phyloP scores from a whole-genome alignment of 805 yeast species.

The Ogataea haglerorum region DNA sequence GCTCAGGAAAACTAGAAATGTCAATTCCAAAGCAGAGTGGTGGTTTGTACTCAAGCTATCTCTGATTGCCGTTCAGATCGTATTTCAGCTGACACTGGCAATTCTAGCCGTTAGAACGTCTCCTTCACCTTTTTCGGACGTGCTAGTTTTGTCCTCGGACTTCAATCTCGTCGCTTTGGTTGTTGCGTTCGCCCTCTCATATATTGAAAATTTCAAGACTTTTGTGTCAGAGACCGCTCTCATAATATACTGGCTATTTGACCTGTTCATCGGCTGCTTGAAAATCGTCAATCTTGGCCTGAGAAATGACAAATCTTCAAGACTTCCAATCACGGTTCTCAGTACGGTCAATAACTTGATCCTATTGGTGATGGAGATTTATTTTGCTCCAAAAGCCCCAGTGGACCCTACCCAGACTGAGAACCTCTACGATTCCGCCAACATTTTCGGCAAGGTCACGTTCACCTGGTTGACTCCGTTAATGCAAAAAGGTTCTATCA shows the following conservation, averaged over 20 bases:
- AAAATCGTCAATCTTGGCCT: constrained; percentile 41
- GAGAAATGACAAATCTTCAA: constrained; percentile 33
- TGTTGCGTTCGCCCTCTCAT: constrained; percentile 57
- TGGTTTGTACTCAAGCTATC: constrained; percentile 41
- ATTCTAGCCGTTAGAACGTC: constrained; percentile 11
- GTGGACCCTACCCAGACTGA: constrained; percentile 34
- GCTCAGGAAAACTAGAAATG: constrained; percentile 34
- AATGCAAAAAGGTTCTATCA: constrained; percentile 49
- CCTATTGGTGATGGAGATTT: constrained; percentile 43
- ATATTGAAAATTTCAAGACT: constrained; percentile 66
- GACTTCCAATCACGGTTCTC: constrained; percentile 27
- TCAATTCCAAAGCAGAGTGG: constrained; percentile 33
- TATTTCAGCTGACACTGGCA: constrained; percentile 31
- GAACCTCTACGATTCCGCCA: constrained; percentile 45
- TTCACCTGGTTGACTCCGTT: constrained; percentile 60
- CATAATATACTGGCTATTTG: constrained; percentile 72
- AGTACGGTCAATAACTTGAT: constrained; percentile 37
- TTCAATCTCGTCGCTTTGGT: constrained; percentile 40
- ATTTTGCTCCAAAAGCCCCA: constrained; percentile 35
- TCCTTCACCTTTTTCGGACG: constrained; percentile 24
- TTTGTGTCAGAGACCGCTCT: constrained; percentile 64
- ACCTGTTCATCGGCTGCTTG: constrained; percentile 44
- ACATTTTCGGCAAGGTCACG: constrained; percentile 49
- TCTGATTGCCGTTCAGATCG: constrained; percentile 38
- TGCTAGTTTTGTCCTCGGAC: constrained; percentile 27